Evolutionary conservation across 495 filamentous ascomycete genomes (phyloP).

Genomic region (Sphaerosporella brunnea): DNA sequence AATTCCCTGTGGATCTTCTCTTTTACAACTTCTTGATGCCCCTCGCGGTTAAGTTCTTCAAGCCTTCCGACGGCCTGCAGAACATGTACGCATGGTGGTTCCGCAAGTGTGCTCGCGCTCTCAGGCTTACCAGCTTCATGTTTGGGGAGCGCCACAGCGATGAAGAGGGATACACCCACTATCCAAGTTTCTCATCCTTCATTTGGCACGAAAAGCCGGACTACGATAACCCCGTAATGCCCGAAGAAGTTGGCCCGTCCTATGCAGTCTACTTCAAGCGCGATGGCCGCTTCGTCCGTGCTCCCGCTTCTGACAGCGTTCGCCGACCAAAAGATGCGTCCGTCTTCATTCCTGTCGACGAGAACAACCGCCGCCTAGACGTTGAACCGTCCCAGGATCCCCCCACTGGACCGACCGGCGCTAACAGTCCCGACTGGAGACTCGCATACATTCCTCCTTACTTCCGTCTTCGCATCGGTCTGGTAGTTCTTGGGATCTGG

Average conservation of each 20-base stretch:
- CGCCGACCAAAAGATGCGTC: conserved; percentile 67
- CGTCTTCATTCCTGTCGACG: conserved; percentile 69
- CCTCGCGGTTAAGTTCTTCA: conserved; percentile 58
- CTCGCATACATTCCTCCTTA: conserved; percentile 77
- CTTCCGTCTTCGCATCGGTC: conserved; percentile 60
- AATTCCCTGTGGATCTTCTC: conserved; percentile 84
- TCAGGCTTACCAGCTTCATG: conserved; percentile 79
- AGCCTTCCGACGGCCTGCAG: conserved; percentile 67
- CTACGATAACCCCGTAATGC: conserved; percentile 31
- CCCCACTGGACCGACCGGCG: conserved; percentile 43
- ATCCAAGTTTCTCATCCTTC: conserved; percentile 35
- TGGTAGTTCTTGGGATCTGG: conserved; percentile 85
- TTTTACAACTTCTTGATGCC: conserved; percentile 96
- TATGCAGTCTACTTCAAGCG: conserved; percentile 38
- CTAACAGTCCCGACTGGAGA: conserved; percentile 47
- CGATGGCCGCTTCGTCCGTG: conserved; percentile 72
- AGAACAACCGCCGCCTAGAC: conserved; percentile 48
- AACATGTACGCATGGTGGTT: conserved; percentile 94
- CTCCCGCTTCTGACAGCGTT: conserved; percentile 81
- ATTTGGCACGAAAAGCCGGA: conserved; percentile 30
- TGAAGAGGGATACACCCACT: conserved; percentile 56
- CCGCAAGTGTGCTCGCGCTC: conserved; percentile 56
- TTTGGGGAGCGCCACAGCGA: conserved; percentile 66
- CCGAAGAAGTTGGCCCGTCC: conserved; percentile 26
- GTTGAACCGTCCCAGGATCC: conserved; percentile 24